Base-by-base conservation (phyloP, 2,329 filamentous ascomycete species). In the Trichophyton verrucosum region DNA sequence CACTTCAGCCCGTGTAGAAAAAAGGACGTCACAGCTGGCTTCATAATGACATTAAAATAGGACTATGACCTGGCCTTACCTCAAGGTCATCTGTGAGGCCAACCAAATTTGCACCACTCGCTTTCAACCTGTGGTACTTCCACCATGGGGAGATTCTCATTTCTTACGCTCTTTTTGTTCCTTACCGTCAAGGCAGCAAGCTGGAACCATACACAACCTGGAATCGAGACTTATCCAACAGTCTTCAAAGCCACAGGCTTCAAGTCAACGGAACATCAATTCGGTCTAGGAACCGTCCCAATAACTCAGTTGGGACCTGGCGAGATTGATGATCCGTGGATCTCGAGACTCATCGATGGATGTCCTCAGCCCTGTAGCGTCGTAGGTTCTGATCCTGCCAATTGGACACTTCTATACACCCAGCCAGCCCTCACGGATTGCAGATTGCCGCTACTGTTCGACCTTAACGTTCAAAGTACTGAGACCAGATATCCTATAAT, bases 291-390 rank as follows among this genome's bases (percentile, higher is more conserved):
- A 33, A 51, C 44, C 15, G 27, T 24, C 11, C 58, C 58, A 2
- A 17, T 49, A 3, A 15, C 42, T 22, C 58, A 44, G n/a, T 2
- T 59, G n/a, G 24, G 58, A 13, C 4, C 40, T 13, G 38, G 20
- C 24, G 17, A 38, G 15, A 36, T 27, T 6, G 13, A 33, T 13
- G 44, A 51, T 36, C 22, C 44, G 1, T 17, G 58, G 24, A 51
- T 46, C 42, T n/a, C 38, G 15, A 42, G 11, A 8, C 57, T 59
- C 60, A 71, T 74, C 7, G 57, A 59, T 30, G n/a, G 51, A 22
- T 62, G 61, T 20, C 61, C 61, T 13, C 24, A 44, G 13, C 40
- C 7, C 20, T 61, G 61, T 53, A 44, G 40, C 27, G 49, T 13
- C 4, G 30, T 55, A 3, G 62, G 61, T 11, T 49, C 58, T 24